phyloP scores from a whole-genome alignment of 1,284 basidiomycete genomes.

The Ceratobasidium sp. region DNA sequence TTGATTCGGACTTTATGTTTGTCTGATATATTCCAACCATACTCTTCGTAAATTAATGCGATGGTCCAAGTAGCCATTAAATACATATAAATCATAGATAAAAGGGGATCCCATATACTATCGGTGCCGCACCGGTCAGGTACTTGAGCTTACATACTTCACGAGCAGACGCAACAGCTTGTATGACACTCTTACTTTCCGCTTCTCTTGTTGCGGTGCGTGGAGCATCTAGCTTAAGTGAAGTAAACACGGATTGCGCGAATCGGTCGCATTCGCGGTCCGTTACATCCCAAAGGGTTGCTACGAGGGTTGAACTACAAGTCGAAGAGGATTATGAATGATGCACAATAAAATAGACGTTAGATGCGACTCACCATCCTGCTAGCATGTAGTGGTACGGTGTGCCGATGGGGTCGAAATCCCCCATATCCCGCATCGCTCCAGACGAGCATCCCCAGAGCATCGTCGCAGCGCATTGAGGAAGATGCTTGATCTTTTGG shows the following conservation, averaged over 20 bases:
- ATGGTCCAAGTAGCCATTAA: neutral
- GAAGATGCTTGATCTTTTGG: conserved; percentile 83
- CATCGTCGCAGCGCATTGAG: conserved; percentile 92
- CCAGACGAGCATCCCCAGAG: conserved; percentile 99
- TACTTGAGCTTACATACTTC: conserved; percentile 90
- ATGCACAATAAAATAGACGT: conserved; percentile 4
- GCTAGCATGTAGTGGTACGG: conserved; percentile 96
- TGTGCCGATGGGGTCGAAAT: conserved; percentile 92
- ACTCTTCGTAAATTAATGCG: no score
- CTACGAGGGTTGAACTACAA: conserved; percentile 88
- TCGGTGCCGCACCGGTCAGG: conserved; percentile 94
- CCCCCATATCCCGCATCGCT: conserved; percentile 87
- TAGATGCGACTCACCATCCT: conserved; percentile 80
- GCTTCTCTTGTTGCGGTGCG: conserved; percentile 55
- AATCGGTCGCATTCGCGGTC: conserved; percentile 97
- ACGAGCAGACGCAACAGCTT: conserved; percentile 85
- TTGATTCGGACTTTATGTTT: no score
- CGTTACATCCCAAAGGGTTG: conserved; percentile 98
- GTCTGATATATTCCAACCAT: no score
- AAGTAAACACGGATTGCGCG: conserved; percentile 85
- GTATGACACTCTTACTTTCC: conserved; percentile 59
- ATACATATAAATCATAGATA: conserved; percentile 59
- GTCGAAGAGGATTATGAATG: conserved; percentile 29
- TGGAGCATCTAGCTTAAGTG: conserved; percentile 68
- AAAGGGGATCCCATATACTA: conserved; percentile 95